Conservation (phyloP, 805 yeast species). For the Pichia exigua region DNA sequence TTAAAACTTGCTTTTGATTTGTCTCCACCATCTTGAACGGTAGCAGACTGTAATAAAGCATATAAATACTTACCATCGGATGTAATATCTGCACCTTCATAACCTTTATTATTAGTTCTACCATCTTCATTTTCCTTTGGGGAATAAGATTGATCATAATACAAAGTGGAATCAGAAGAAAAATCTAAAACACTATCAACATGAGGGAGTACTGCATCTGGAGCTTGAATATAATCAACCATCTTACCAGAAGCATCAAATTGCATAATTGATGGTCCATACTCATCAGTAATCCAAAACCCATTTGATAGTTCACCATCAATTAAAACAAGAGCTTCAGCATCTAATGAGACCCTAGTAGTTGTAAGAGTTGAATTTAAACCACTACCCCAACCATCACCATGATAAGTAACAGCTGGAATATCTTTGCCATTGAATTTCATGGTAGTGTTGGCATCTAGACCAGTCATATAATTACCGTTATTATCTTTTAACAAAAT, state of each 20-base stretch:
- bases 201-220: constrained; percentile 24
- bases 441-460: constrained; percentile 25
- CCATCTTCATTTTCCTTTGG: constrained; percentile 24
- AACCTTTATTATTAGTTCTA: constrained; percentile 26
- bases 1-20: constrained; percentile 18
- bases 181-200: constrained; percentile 18
- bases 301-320: constrained; percentile 26
- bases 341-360: constrained; percentile 25
- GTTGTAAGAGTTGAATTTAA: constrained; percentile 15
- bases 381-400: constrained; percentile 27
- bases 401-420: constrained; percentile 23
- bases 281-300: constrained; percentile 29
- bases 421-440: constrained; percentile 19
- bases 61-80: constrained; percentile 25
- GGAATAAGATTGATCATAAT: constrained; percentile 17
- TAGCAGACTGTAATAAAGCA: constrained; percentile 25
- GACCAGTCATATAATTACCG: constrained; percentile 24
- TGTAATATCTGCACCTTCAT: constrained; percentile 26
- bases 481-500: constrained; percentile 25
- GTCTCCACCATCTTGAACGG: constrained; percentile 27
- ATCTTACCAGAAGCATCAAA: constrained; percentile 22
- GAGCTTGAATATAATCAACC: constrained; percentile 23
- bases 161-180: constrained; percentile 24
- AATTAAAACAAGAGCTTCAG: constrained; percentile 24
- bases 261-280: constrained; percentile 27